Evolutionary conservation across 176 grass and related monocot genomes (phyloP).

Genomic region (Microstegium vimineum): DNA sequence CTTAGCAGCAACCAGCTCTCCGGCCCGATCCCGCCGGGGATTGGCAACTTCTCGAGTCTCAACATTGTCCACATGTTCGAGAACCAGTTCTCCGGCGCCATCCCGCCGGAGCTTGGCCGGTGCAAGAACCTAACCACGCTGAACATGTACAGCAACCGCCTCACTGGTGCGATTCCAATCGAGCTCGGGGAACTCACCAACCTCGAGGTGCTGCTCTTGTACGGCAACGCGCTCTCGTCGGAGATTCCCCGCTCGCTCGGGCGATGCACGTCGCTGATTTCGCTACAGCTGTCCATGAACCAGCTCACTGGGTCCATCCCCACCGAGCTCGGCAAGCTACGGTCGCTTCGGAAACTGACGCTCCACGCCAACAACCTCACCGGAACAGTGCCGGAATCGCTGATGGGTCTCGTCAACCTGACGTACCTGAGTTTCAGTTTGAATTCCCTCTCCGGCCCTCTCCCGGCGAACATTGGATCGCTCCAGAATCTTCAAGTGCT

Average conservation of each 20-base stretch:
- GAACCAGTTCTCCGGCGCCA: constrained; percentile 54
- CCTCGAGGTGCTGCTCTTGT: constrained; percentile 23
- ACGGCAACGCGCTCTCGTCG: constrained; percentile 57
- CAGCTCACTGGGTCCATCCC: constrained; percentile 56
- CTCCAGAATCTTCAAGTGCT: constrained; percentile 47
- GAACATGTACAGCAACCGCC: constrained; percentile 54
- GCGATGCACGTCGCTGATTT: constrained; percentile 35
- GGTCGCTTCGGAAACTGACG: constrained; percentile 38
- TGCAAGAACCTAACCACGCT: constrained; percentile 59
- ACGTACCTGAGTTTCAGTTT: constrained; percentile 39
- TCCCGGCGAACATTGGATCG: constrained; percentile 51
- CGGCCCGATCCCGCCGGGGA: constrained; percentile 50
- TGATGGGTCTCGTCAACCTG: constrained; percentile 68
- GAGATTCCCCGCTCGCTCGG: constrained; percentile 56
- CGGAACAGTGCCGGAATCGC: constrained; percentile 40
- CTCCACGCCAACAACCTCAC: constrained; percentile 58
- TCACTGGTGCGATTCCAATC: constrained; percentile 61
- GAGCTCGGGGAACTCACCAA: constrained; percentile 67
- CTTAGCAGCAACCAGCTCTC: constrained; percentile 50
- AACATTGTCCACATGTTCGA: constrained; percentile 19
- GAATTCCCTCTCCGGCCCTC: constrained; percentile 54
- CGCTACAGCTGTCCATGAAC: constrained; percentile 47
- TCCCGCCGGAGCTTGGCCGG: constrained; percentile 58
- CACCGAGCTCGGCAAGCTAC: constrained; percentile 56
- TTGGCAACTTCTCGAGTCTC: constrained; percentile 58